A percentile compares a stretch with the other conserved stretches of the same genome.
Conservation (phyloP, 2,329 filamentous ascomycete species). For the Ophiostoma pallidulum region DNA sequence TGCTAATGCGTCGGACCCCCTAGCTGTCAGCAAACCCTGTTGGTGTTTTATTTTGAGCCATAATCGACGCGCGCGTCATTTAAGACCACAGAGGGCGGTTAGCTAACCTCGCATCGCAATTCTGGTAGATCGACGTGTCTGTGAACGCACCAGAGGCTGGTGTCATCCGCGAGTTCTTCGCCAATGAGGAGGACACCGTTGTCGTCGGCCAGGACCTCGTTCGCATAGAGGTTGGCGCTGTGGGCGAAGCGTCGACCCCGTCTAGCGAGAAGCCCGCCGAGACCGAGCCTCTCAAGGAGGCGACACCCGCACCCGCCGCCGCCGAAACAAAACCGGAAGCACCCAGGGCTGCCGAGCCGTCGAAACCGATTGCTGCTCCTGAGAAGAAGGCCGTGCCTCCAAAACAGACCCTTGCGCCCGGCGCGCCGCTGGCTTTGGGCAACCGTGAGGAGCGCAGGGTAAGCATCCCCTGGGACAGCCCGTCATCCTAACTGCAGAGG, state of each 20-base stretch:
- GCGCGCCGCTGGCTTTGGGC: conserved; percentile 45
- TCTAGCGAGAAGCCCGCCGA: conserved; percentile 13
- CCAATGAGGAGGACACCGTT: conserved; percentile 90
- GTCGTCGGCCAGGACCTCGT: conserved; percentile 86
- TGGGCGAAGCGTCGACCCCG: conserved; percentile 38
- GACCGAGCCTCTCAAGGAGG: conserved; percentile 22
- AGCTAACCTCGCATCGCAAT: background rate
- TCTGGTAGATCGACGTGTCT: conserved; percentile 85
- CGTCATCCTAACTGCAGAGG: too few relatives aligned
- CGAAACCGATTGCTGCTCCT: conserved; percentile 16
- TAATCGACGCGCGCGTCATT: too few relatives aligned
- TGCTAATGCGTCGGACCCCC: too few relatives aligned
- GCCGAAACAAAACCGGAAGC: conserved; percentile 23
- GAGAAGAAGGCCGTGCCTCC: conserved; percentile 24
- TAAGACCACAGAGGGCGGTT: too few relatives aligned
- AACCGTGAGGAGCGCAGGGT: conserved; percentile 81
- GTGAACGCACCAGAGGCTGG: conserved; percentile 91
- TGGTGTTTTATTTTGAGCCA: too few relatives aligned
- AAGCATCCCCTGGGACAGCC: conserved; percentile 35
- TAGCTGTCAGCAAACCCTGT: too few relatives aligned
- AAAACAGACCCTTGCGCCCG: conserved; percentile 22
- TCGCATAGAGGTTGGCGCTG: conserved; percentile 69
- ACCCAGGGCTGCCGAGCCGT: conserved; percentile 26
- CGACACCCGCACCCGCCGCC: conserved; percentile 6
- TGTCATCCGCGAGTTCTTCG: conserved; percentile 83